Base-by-base conservation (phyloP, 2,329 filamentous ascomycete species). In the Penicillium polonicum region DNA sequence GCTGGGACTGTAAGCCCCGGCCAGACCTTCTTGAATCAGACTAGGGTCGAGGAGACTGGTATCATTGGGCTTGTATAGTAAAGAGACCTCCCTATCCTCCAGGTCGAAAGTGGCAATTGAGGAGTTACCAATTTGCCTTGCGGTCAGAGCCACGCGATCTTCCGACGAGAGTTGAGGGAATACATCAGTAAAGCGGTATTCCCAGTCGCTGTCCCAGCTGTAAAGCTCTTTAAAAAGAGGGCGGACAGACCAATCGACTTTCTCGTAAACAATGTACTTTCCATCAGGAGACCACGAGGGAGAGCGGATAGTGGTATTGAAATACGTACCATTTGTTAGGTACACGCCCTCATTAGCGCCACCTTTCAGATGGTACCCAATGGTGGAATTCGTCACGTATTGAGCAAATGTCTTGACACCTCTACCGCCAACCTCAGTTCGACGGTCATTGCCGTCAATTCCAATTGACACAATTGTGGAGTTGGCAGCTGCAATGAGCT, bases 101-200 rank as follows among this genome's bases (percentile, higher is more conserved):
- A 73, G 64, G 15, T 66, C 66, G 21, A 55, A 64, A 1, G 67
- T 68, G 3, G 75, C 66, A 31, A 78, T 65, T 10, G 74, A 76
- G 2, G 71, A 72, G 53, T 77, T 76, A 13, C 74, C 76, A 1
- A 76, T 68, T 55, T 78, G 73, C 58, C 77, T 78, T 55, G 74
- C 66, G 0, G 76, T 79, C 19, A 74, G 70, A 13, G 68, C 72
- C 0, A 77, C 62, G 1, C 59, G 64, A 35, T 70, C 61, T 2
- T 62, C 51, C 9, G 63, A 67, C 3, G 62, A 64, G 17, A 74
- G 60, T 44, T 71, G 64, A 0, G 77, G 76, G 64, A 79, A 78
- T 3, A 79, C 74, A 52, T 79, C 76, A 44, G 71, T 77, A 68
- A 76, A 76, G 21, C 74, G 72, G 58, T 78, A 78, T 5, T 78